Base-by-base conservation (phyloP, 2,329 filamentous ascomycete genomes). In the Diaporthe destruens region DNA sequence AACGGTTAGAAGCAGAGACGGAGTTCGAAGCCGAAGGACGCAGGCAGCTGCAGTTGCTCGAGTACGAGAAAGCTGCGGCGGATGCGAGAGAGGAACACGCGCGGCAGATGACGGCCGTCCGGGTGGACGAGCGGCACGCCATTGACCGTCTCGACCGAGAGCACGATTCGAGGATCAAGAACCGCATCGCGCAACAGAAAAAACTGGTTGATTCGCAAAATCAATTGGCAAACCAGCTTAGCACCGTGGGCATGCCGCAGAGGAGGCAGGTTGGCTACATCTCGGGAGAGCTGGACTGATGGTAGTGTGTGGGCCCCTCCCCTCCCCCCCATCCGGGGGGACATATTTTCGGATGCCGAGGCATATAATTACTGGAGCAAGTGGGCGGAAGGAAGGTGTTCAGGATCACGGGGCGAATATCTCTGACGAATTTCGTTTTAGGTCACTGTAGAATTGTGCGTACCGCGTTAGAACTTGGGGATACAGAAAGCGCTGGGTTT, bases 261-360 rank as follows among this genome's bases (percentile, higher is more conserved):
- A 80, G 86, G 76, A 83, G 85, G 74, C 86, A 88, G 81, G 87
- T 89, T 81, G 88, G 88, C n/a, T 90, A 84, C 75, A 83, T 90
- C 42, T 85, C 85, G 57, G 84, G 84, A 61, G 88, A 89, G 80
- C 72, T 89, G 77, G 84, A 84, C 74, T 87, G 77, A n/a, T 18
- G 39, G 29, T 32, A 25, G 12, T 6, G 20, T 36, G 54, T 57
- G 54, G 54, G 54, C 2, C 8, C 29, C 25, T 20, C 25, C n/a
- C n/a, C n/a, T n/a, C n/a, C n/a, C n/a, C n/a, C n/a, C n/a, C n/a
- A n/a, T n/a, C n/a, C 16, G 14, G 42, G n/a, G 32, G 20, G n/a
- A 44, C 23, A 20, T n/a, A 39, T 53, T 66, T 20, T 29, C 57
- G 57, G 53, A 42, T 55, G 29, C 32, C 32, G 47, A 66, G 61